Base-by-base conservation (phyloP, 2,329 filamentous ascomycete genomes). In the Rhynchosporium graminicola region DNA sequence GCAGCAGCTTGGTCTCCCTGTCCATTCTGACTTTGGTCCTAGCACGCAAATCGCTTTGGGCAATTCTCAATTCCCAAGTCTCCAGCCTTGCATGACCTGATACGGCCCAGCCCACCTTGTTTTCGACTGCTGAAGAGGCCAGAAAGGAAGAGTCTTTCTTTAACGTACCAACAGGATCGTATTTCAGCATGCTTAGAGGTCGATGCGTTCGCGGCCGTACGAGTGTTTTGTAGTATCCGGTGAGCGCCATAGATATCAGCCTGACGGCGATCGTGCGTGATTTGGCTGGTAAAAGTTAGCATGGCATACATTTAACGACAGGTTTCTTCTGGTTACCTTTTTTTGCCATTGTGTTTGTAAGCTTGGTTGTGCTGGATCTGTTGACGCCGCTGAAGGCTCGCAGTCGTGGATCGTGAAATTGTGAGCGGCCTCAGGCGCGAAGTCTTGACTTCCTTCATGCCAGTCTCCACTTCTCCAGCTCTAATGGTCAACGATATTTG, bases 191-290 rank as follows among this genome's bases (percentile, higher is more conserved):
- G 80, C 92, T 96, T 79, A 99, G 85, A 61, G 96, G 93, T 50
- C 89, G 83, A 66, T 92, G 83, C 36, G 85, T 84, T 70, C 95
- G 88, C 12, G 92, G 93, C 63, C 96, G 88, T 70, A 89, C 83
- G 77, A 96, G 87, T 59, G 92, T 96, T 78, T 94, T 93, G 83
- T 94, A 99, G 84, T 92, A 99, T 74, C 95, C 95, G 31, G 95
- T 99, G 89, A 97, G 89, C 76, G 95, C 95, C 95, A 99, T 99
- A 67, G 92, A 97, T 76, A 99, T 82, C 70, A 99, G 89, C 76
- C 95, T 93, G 77, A 97, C 94, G 75, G 91, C 86, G 76, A 99
- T 88, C 69, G 94, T 89, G 76, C 96, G 92, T 74, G 93, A 91
- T 83, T 98, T 98, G 33, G 60, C 74, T 75, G 60, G 26, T 2